Evolutionary conservation across 345 rosid genomes (phyloP).

Genomic region (Iberis pinnata): DNA sequence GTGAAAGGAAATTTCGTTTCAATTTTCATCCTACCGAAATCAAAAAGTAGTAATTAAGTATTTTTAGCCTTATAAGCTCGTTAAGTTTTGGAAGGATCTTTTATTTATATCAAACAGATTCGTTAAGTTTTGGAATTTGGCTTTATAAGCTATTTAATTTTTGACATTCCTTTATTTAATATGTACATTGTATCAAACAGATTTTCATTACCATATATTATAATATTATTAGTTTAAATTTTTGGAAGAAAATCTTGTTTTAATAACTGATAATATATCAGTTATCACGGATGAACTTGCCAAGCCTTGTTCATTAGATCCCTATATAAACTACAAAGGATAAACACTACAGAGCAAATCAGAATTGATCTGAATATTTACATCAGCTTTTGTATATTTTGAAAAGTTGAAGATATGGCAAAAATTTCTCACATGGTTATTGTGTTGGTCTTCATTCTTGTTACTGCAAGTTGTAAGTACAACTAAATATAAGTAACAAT

Average conservation of each 20-base stretch:
- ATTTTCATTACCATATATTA: neutral
- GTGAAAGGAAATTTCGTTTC: too few relatives aligned
- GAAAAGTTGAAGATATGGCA: slow-evolving; percentile 8
- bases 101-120: too few relatives aligned
- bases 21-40: too few relatives aligned
- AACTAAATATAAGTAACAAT: neutral
- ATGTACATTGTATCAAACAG: too few relatives aligned
- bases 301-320: neutral
- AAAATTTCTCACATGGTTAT: neutral
- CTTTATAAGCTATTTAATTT: too few relatives aligned
- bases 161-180: too few relatives aligned
- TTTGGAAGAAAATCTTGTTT: neutral
- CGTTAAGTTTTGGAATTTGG: too few relatives aligned
- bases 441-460: neutral
- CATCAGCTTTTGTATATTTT: neutral
- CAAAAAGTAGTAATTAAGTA: too few relatives aligned
- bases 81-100: too few relatives aligned
- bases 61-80: too few relatives aligned
- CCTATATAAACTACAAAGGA: neutral
- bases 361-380: neutral
- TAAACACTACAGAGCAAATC: neutral
- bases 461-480: slow-evolving; percentile 5
- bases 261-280: neutral
- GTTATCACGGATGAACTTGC: too few relatives aligned
- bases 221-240: neutral